A percentile compares a stretch with the other conserved stretches of the same genome.
Conservation (phyloP, 2,329 filamentous ascomycete species). For the Sporothrix phasma region DNA sequence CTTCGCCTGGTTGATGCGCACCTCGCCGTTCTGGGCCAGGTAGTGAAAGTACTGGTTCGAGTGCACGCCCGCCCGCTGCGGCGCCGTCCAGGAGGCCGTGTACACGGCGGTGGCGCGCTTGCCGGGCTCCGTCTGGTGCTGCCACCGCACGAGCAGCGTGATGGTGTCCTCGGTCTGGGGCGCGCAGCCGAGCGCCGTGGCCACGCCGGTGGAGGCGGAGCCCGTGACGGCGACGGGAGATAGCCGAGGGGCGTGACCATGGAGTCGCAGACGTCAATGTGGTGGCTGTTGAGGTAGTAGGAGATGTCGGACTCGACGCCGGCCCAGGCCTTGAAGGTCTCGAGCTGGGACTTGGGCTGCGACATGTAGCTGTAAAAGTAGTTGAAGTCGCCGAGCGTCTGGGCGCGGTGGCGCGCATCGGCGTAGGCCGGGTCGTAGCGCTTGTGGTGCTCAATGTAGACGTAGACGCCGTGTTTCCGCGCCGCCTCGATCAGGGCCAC, state of each 20-base stretch:
- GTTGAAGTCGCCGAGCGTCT: constrained; percentile 83
- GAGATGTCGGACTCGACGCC: constrained; percentile 87
- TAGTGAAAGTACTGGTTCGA: constrained; percentile 97
- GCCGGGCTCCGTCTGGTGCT: constrained; percentile 54
- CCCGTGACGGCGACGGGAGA: constrained; percentile 69
- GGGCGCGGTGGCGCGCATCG: constrained; percentile 69
- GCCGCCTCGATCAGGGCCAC: constrained; percentile 63
- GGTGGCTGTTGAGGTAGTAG: constrained; percentile 93
- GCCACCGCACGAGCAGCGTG: constrained; percentile 81
- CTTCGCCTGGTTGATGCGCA: constrained; percentile 82
- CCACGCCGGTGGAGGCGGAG: constrained; percentile 67
- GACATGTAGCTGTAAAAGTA: constrained; percentile 98
- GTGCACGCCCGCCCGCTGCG: constrained; percentile 87
- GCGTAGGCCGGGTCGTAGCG: constrained; percentile 89
- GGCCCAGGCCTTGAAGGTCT: constrained; percentile 93
- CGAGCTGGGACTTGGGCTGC: constrained; percentile 80
- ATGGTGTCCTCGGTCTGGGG: constrained; percentile 86
- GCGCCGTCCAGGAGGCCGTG: constrained; percentile 90
- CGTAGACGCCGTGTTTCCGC: constrained; percentile 67
- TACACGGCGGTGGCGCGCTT: constrained; percentile 81
- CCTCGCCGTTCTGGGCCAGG: constrained; percentile 73
- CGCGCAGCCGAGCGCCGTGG: constrained; percentile 67
- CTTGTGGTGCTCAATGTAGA: constrained; percentile 95
- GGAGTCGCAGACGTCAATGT: constrained; percentile 84
- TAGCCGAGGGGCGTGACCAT: constrained; percentile 71